Evolutionary conservation across 768 basidiomycete species (phyloP), one percentile per base, ranked within the genome.

Genomic region (Russula griseocarnosa): DNA sequence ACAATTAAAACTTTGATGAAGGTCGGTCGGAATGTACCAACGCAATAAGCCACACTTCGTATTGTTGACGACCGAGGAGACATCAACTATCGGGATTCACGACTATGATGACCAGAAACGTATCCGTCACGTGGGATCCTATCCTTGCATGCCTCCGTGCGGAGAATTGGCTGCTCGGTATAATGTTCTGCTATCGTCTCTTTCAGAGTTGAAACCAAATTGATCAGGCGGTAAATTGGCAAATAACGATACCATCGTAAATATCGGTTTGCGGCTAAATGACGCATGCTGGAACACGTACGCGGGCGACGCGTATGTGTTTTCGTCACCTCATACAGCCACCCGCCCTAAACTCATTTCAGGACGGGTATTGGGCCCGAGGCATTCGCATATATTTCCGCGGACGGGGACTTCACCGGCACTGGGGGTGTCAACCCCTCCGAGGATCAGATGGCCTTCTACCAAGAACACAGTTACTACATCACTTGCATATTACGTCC

Each of bases 281-380:
- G 88, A 92, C 44, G 84, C 81, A 10, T 91, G 90, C 76, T 88
- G 88, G 86, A 90, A 91, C 71, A 90, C 89, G 1, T 91, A 92
- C 69, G 82, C 85, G 7, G 79, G 86, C 66, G 86, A 86, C 32
- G 79, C 79, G 87, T 88, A 70, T 59, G 83, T 73, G 9, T 22
- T 28, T 58, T 46, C 52, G 40, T 32, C 14, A 22, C 51, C 46
- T 50, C 53, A 5, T 38, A 22, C 2, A 36, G 11, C 32, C 58
- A 28, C 1, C 13, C 40, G 64, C 11, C 51, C 32, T n/a, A 4
- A 49, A 34, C n/a, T 46, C 28, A 18, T n/a, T 4, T 20, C 53
- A 89, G 88, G 3, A 89, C 88, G 26, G 87, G 87, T 7, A 90
- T 92, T 34, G 90, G 90, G 44, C 89, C 88, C 3, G 90, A 91